Base-by-base conservation (phyloP, 345 rosid genomes). In the Melastoma malabathricum region DNA sequence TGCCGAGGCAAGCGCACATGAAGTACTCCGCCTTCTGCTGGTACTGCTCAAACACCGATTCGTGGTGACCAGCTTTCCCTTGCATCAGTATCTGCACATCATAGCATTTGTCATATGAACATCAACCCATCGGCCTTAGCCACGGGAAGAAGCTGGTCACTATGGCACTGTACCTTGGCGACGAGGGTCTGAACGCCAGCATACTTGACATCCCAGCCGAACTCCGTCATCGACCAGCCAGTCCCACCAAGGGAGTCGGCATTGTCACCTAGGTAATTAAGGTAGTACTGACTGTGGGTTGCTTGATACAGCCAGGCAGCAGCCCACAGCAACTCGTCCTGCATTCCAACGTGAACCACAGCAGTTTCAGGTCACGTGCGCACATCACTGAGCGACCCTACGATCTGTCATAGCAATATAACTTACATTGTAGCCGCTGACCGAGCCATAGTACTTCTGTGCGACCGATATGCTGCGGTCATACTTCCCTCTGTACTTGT, bases 251-350 rank as follows among this genome's bases (percentile, higher is more conserved):
- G 15, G 22, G 71, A 51, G 23, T 69, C 69, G 10, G 66, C 73
- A 43, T 60, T 63, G 15, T 46, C 53, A 13, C 50, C 69, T 4
- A 71, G 57, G 46, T 72, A 72, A 6, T 47, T 48, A 51, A 65
- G 41, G 64, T 69, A 66, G 39, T 47, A 49, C 27, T 43, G 38
- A 44, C 52, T 52, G 58, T 65, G 43, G 0, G 64, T 62, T 10
- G 73, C 66, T 23, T 41, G 62, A 57, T 52, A 57, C 22, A 68
- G 14, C 77, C 74, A 65, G 3, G 71, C 77, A 4, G 71, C 73
- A 15, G 71, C 71, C 74, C 74, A 72, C 38, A 60, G 38, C 48
- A 68, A 17, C 44, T 72, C 77, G 48, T 72, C 76, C 76, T 72
- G 57, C 25, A 27, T 22, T 12, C n/a, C 25, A 13, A 43, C 38